Conservation (phyloP, 495 filamentous ascomycete genomes). For the Apodospora peruviana region DNA sequence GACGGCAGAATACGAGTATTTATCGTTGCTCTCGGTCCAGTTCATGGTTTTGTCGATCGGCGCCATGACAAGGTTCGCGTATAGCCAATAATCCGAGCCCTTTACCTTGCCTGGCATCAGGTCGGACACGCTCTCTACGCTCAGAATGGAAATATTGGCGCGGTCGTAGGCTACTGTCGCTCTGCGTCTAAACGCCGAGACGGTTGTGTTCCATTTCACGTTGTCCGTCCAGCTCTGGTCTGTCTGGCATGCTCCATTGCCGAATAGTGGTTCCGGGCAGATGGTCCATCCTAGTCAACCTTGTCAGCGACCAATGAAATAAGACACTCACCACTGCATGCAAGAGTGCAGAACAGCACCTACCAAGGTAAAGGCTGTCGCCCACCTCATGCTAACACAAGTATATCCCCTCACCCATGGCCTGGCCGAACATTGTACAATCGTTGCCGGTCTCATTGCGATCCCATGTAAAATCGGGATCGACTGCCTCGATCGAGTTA, state of each 20-base stretch:
- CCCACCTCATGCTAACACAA: constrained; percentile 5
- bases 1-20: constrained; percentile 1
- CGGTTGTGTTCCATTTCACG: constrained; percentile 6
- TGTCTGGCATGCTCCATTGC: background rate
- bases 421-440: constrained; percentile 1
- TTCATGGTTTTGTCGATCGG: constrained; percentile 1
- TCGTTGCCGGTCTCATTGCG: background rate
- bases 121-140: constrained; percentile 4
- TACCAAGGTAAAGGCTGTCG: constrained; percentile 4
- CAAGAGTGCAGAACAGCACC: background rate
- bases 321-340: too few relatives aligned
- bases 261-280: constrained; percentile 1
- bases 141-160: constrained; percentile 8
- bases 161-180: constrained; percentile 8
- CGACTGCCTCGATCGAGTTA: constrained; percentile 1
- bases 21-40: background rate
- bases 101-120: background rate
- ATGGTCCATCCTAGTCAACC: constrained; percentile 6
- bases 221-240: constrained; percentile 1
- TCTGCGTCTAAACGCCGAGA: constrained; percentile 2
- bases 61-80: constrained; percentile 1
- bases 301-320: too few relatives aligned
- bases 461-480: constrained; percentile 3
- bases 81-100: background rate
- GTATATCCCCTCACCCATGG: constrained; percentile 3